These are phyloP conservation scores for Trichosporon sp. DNA, from an alignment of 1,284 basidiomycete genomes.

Conservation along the genomic window DNA sequence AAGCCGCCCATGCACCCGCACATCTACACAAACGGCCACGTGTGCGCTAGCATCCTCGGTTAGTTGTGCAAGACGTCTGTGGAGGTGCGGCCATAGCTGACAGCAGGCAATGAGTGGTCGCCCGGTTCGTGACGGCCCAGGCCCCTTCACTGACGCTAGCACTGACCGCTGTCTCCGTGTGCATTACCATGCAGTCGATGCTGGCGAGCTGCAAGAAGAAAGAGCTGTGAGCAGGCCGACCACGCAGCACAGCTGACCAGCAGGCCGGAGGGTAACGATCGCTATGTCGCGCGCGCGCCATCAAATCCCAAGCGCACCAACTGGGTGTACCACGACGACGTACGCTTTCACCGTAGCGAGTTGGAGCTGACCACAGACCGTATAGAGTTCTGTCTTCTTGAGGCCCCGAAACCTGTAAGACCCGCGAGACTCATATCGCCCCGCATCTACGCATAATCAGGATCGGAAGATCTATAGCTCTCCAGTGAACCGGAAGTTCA, in stretches of 20 bases:
- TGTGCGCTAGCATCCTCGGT: conserved; percentile 49
- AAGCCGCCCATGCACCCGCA: conserved; percentile 49
- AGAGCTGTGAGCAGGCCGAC: conserved; percentile 30
- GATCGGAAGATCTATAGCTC: background rate
- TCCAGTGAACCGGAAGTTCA: background rate
- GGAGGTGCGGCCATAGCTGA: conserved; percentile 6
- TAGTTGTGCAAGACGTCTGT: background rate
- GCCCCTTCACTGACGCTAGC: conserved; percentile 24
- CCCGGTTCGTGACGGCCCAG: conserved; percentile 29
- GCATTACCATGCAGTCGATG: conserved; percentile 52
- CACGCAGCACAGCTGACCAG: background rate
- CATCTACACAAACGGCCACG: conserved; percentile 49
- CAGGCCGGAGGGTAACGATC: conserved; percentile 47
- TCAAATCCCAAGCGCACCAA: conserved; percentile 45
- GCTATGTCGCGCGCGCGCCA: conserved; percentile 45
- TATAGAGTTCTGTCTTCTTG: background rate
- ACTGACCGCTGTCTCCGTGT: conserved; percentile 46
- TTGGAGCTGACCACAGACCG: conserved; percentile 16
- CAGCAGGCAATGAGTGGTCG: conserved; percentile 45
- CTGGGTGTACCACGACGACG: conserved; percentile 49
- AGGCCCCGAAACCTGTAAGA: background rate
- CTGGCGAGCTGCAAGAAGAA: conserved; percentile 49
- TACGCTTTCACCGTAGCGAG: conserved; percentile 21
- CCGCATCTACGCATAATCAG: background rate
- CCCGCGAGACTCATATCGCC: background rate